Evolutionary conservation across 805 yeast genomes (phyloP), one percentile per base, ranked within the genome.

Genomic region (Grigorovia humatica): DNA sequence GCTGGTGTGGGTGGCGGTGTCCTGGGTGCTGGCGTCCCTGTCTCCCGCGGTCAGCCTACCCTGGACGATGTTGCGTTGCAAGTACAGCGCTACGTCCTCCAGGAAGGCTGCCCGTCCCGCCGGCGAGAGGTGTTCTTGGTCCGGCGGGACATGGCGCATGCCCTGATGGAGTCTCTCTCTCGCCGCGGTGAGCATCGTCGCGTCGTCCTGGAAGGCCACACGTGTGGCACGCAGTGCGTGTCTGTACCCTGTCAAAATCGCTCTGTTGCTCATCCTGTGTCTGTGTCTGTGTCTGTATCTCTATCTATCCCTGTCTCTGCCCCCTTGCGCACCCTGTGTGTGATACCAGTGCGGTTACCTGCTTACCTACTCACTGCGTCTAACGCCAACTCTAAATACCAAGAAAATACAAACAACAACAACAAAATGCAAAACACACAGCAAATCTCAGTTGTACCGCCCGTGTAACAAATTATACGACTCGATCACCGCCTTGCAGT

Each of bases 41-140:
- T n/a, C n/a, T n/a, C n/a, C n/a, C n/a, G 53, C 71, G 1, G 61
- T 66, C 58, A 70, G 75, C 54, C 69, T 72, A 8, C 95, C 98
- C 69, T 91, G 99, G 2, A 91, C 97, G n/a, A 91, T 74, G 66
- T 91, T 91, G 53, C 75, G 73, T 48, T 77, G 73, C 52, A 91
- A 71, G 56, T 89, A 83, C 43, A 66, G 64, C 1, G 90, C 80
- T n/a, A 91, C 84, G 17, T 83, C 90, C 50, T 82, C 77, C 53
- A 89, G 70, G 55, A 79, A 74, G 49, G 75, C 67, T 32, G 84
- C 68, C 52, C 82, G 74, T 52, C 79, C 75, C 6, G 74, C 76
- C 3, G 53, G 50, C 9, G 53, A 43, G 2, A 72, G 61, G 2
- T 77, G 66, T 51, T 78, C 72, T 15, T 71, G 66, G 41, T 80